Conservation (phyloP, 2,329 filamentous ascomycete species). For the Chaetomiaceae sp. region DNA sequence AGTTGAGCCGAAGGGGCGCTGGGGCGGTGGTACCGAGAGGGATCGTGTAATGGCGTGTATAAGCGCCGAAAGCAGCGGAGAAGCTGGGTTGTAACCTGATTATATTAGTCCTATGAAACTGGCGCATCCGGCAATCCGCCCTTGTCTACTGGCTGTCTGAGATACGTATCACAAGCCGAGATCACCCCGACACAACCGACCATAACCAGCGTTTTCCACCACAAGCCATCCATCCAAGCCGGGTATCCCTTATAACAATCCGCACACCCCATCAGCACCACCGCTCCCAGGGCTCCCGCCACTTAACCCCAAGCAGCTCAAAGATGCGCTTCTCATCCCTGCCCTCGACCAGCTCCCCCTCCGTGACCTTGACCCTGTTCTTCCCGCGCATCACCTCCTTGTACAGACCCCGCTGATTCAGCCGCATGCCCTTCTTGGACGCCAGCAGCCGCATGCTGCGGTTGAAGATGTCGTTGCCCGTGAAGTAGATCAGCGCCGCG, state of each 20-base stretch:
- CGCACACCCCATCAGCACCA: constrained; percentile 54
- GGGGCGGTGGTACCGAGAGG: too few relatives aligned
- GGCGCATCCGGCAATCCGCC: too few relatives aligned
- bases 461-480: constrained; percentile 93
- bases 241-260: background rate
- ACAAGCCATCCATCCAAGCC: constrained; percentile 33
- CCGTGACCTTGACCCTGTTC: constrained; percentile 53
- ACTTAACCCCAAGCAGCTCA: constrained; percentile 73
- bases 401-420: constrained; percentile 81
- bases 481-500: constrained; percentile 89
- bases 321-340: constrained; percentile 75
- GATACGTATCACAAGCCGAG: too few relatives aligned
- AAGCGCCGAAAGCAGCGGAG: too few relatives aligned
- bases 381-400: constrained; percentile 58
- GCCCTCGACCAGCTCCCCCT: constrained; percentile 68
- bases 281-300: constrained; percentile 69
- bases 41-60: too few relatives aligned
- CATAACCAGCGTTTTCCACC: too few relatives aligned
- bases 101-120: too few relatives aligned
- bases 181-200: too few relatives aligned
- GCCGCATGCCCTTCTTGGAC: constrained; percentile 69
- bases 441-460: constrained; percentile 71
- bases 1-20: too few relatives aligned
- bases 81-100: too few relatives aligned
- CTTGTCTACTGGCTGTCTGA: too few relatives aligned